phyloP scores from a whole-genome alignment of 2,329 filamentous ascomycete species.

The Ceratocystis harringtonii region DNA sequence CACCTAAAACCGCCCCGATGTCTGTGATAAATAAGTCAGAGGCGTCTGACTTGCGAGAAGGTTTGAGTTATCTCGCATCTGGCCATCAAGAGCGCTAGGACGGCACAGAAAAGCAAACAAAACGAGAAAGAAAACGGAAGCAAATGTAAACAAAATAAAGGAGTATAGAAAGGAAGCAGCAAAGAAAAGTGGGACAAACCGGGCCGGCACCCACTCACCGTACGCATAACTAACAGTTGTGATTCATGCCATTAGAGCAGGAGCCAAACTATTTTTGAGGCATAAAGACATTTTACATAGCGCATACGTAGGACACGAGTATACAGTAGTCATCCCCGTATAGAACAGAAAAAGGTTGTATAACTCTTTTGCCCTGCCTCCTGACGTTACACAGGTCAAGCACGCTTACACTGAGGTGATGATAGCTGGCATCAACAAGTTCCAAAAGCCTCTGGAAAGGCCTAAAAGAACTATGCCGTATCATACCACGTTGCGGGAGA shows the following conservation, averaged over 20 bases:
- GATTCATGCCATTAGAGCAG: not conserved
- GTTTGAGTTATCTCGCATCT: not conserved
- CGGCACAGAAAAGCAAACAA: not conserved
- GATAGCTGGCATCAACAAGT: no score
- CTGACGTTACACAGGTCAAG: not conserved
- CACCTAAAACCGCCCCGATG: not conserved
- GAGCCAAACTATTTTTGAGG: not conserved
- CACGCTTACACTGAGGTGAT: no score
- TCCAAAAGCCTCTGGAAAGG: no score
- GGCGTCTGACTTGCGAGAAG: not conserved
- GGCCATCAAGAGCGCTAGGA: not conserved
- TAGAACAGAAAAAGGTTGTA: not conserved
- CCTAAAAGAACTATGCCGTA: no score
- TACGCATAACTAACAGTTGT: not conserved
- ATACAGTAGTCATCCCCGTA: not conserved
- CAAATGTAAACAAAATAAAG: not conserved
- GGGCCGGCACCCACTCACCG: not conserved
- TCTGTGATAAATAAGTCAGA: conserved; percentile 6
- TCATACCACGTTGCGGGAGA: no score
- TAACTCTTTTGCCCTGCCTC: not conserved
- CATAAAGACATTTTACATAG: not conserved
- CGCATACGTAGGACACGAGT: not conserved
- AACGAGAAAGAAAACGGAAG: not conserved
- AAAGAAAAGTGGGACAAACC: conserved; percentile 1
- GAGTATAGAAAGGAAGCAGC: not conserved